These are phyloP conservation scores for Phyllosticta paracitricarpa DNA, from an alignment of 2,329 filamentous ascomycete genomes.

Conservation along the genomic window DNA sequence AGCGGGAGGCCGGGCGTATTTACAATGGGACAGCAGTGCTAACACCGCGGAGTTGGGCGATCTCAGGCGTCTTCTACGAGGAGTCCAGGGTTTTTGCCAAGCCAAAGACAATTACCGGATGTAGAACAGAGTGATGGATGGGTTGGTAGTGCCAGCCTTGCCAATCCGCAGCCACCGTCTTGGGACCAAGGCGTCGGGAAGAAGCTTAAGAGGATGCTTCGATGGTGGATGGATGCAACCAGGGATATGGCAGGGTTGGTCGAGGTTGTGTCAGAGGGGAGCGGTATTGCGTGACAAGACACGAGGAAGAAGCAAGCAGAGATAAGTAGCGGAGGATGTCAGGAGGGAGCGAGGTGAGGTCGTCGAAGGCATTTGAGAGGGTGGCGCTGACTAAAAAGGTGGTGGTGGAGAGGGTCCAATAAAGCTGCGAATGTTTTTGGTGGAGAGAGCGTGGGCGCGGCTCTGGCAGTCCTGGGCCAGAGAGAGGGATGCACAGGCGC, in stretches of 20 bases:
- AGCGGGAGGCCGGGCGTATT: not conserved
- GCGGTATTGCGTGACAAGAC: not conserved
- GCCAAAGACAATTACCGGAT: not conserved
- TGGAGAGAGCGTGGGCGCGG: not conserved
- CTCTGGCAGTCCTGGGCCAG: not conserved
- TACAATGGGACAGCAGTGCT: not conserved
- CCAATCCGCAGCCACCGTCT: not conserved
- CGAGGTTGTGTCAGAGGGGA: not conserved
- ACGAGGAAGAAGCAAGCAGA: not conserved
- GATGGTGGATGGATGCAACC: not conserved
- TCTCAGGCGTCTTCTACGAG: not conserved
- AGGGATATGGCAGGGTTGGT: not conserved
- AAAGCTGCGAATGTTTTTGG: not conserved
- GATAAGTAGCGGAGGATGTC: not conserved
- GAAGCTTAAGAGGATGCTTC: not conserved
- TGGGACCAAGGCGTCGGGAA: not conserved
- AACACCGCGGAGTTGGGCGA: not conserved
- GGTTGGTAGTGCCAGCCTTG: not conserved
- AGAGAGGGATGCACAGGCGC: not conserved
- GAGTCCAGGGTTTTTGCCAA: not conserved
- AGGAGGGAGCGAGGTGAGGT: not conserved
- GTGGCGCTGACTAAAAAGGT: not conserved
- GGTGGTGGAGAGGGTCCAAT: not conserved
- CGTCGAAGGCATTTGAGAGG: not conserved
- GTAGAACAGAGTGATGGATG: not conserved